Evolutionary conservation across 192 early-diverging fungal species (phyloP).

Genomic region (Coemansia interrupta): DNA sequence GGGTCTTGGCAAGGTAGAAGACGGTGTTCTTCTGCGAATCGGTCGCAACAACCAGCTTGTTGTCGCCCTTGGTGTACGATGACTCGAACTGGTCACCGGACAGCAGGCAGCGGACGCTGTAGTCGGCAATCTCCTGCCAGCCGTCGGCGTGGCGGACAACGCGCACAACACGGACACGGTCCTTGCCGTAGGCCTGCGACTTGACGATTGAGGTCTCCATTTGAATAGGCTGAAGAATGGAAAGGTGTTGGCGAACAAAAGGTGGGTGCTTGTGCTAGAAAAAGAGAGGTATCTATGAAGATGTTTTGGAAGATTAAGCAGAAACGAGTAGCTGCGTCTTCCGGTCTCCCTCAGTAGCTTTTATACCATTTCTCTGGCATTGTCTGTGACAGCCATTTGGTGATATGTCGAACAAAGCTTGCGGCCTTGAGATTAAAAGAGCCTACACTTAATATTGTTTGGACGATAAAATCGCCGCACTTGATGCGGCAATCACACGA

Average conservation of each 20-base stretch:
- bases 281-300: too few species aligned
- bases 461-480: constrained; percentile 2
- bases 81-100: constrained; percentile 59
- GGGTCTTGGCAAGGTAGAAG: constrained; percentile 69
- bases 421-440: too few species aligned
- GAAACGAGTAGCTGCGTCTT: too few species aligned
- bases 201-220: constrained; percentile 56
- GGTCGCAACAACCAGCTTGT: constrained; percentile 71
- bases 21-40: constrained; percentile 78
- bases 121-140: constrained; percentile 66
- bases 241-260: too few species aligned
- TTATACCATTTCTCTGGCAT: too few species aligned
- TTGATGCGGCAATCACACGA: constrained; percentile 3
- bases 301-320: too few species aligned
- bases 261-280: too few species aligned
- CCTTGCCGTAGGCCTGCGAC: constrained; percentile 70
- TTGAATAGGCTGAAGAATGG: background rate
- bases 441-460: too few species aligned
- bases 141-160: constrained; percentile 60
- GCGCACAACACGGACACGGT: constrained; percentile 67
- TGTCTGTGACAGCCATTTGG: too few species aligned
- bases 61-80: constrained; percentile 74
- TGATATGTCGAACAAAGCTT: too few species aligned
- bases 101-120: constrained; percentile 60
- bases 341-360: too few species aligned